Base-by-base conservation (phyloP, 371 early-diverging fungal species). In the Cladochytrium tenue region DNA sequence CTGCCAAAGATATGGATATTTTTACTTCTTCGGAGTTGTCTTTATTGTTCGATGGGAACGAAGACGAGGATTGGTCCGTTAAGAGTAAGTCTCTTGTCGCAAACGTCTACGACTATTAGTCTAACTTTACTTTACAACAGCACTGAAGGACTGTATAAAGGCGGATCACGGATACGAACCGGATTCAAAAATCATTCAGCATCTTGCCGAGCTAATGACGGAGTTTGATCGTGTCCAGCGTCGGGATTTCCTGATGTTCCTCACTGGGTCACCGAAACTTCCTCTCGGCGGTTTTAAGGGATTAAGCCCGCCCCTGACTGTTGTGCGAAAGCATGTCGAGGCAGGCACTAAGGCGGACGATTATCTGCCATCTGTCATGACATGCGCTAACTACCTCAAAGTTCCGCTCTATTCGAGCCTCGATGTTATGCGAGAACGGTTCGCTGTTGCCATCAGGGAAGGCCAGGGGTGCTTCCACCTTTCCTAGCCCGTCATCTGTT, bases 371-470 rank as follows among this genome's bases (percentile, higher is more conserved):
- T 90, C 90, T 23, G 97, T 96, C 28, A 97, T 96, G 96, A 97
- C 97, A 0, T 97, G 97, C 72, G 92, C 88, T 36, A 95, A 97
- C 62, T 94, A 94, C 64, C 82, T 97, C 58, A 97, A 97, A 78
- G 85, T 97, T 74, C 96, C 95, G 15, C 88, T 88, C 23, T 97
- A 95, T 71, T 84, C 92, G 3, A 69, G 71, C 35, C 79, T 83
- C 57, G 89, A 86, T n/a, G 79, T 91, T 1, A 84, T 94, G 82
- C 75, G 70, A 32, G 69, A 79, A 61, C 76, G 88, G 70, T 82
- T 95, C 67, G 68, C 76, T 34, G 82, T 83, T 28, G 93, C 95
- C 2, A 88, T 93, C 63, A 77, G 80, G 31, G 97, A 97, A 79
- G 97, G 96, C 20, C 89, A 91, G 68, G 90, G 88, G 1, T 76